Evolutionary conservation across 495 filamentous ascomycete genomes (phyloP).

Genomic region (Trichoderma asperelloides): DNA sequence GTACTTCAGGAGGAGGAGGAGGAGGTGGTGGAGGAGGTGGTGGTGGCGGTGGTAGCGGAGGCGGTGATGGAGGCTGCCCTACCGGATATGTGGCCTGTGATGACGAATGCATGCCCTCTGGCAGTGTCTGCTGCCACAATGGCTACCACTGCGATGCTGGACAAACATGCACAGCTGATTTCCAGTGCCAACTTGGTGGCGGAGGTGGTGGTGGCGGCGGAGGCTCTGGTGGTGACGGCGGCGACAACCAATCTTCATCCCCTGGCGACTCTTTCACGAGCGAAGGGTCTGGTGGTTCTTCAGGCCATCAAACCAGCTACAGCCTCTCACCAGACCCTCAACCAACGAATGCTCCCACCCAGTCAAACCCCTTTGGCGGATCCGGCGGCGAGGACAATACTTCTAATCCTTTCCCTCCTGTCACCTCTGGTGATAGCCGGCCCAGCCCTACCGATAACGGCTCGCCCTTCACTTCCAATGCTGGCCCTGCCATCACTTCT

Average conservation of each 20-base stretch:
- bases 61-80: background rate
- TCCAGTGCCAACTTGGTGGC: conserved; percentile 1
- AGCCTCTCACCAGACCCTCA: background rate
- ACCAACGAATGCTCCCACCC: background rate
- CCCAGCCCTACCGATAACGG: background rate
- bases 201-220: conserved; percentile 7
- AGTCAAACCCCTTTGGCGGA: conserved; percentile 1
- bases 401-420: background rate
- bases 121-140: conserved; percentile 16
- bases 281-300: background rate
- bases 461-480: background rate
- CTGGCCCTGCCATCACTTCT: background rate
- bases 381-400: background rate
- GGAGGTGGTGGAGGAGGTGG: background rate
- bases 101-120: conserved; percentile 17
- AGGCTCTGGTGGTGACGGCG: conserved; percentile 5
- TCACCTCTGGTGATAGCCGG: background rate
- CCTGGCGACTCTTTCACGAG: background rate
- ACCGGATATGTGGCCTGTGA: background rate
- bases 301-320: background rate
- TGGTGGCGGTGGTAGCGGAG: background rate
- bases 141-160: conserved; percentile 18
- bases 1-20: conserved; percentile 6
- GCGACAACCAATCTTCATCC: background rate
- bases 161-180: conserved; percentile 10